A percentile compares a stretch with the other conserved stretches of the same genome.
phyloP scores from a whole-genome alignment of 225 moss, liverwort and hornwort species.

The Antitrichia curtipendula region DNA sequence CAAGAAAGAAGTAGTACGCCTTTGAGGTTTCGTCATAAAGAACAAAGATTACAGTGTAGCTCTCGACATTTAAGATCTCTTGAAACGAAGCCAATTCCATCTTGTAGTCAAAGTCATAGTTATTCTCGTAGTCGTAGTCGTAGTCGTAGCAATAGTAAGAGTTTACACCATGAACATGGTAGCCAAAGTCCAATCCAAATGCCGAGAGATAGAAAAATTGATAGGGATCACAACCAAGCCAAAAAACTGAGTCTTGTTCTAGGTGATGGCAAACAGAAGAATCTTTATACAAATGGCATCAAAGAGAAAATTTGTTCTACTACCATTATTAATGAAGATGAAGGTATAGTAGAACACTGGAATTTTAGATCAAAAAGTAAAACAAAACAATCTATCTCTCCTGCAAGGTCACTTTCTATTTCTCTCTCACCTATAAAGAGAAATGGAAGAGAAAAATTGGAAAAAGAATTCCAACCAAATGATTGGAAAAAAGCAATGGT shows the following conservation, averaged over 20 bases:
- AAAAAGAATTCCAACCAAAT: slow-evolving; percentile 4
- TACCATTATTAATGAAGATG: slow-evolving; percentile 8
- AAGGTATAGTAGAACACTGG: background rate
- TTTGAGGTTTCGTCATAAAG: slow-evolving; percentile 26
- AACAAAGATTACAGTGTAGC: slow-evolving; percentile 10
- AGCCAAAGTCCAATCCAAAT: slow-evolving; percentile 30
- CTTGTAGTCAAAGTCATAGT: slow-evolving; percentile 38
- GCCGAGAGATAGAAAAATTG: background rate
- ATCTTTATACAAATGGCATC: slow-evolving; percentile 2
- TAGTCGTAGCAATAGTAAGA: slow-evolving; percentile 43
- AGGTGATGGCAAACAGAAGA: background rate
- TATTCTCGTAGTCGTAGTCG: slow-evolving; percentile 35
- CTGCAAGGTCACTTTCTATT: slow-evolving; percentile 40
- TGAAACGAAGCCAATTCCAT: slow-evolving; percentile 31
- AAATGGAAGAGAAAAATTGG: background rate
- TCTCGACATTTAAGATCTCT: slow-evolving; percentile 33
- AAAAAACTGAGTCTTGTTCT: slow-evolving; percentile 7
- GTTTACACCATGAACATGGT: slow-evolving; percentile 13
- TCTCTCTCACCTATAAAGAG: slow-evolving; percentile 27
- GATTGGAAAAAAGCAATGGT: slow-evolving; percentile 15
- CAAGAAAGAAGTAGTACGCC: slow-evolving; percentile 36
- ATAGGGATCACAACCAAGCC: background rate
- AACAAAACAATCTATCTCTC: slow-evolving; percentile 23
- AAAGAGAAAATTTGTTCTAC: slow-evolving; percentile 4
- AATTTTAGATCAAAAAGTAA: background rate